Evolutionary conservation across 2,329 filamentous ascomycete species (phyloP), one percentile per base, ranked within the genome.

Genomic region (Fragosphaeria purpurea): DNA sequence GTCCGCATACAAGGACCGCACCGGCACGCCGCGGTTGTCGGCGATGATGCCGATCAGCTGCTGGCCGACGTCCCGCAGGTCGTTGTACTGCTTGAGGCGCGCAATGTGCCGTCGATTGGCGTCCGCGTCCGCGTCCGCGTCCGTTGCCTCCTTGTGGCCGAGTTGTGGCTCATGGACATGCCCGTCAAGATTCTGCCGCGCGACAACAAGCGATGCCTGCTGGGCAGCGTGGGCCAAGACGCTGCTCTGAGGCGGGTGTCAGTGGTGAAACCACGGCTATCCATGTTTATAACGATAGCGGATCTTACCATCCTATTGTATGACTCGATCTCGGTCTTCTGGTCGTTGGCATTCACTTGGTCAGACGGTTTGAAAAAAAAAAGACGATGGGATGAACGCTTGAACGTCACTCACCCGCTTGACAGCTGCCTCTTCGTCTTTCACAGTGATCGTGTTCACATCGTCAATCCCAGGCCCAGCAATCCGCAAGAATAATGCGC

Each of bases 1-100:
- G 5, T 55, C 55, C 10, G 56, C 53, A 43, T 68, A 68, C 7
- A 68, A 46, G 4, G 58, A 58, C 7, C 61, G 54, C 6, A 68
- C 55, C 1, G 62, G 59, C 1, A 66, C 59, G 5, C 62, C 61
- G 1, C 59, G 56, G 31, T 66, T 64, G 38, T 69, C 67, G 1
- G 67, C 67, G 6, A 69, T 57, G 10, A 68, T 54, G 4, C 67
- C 65, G 41, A 69, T 68, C 30, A 69, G 56, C 52, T 68, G 63
- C 56, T 68, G 66, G 4, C 61, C 63, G 7, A 65, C 59, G 33
- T 69, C 67, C 41, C 67, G 68, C 41, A 65, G 57, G 33, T 68
- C 62, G 57, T 69, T 69, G 59, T 69, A 69, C 40, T 64, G 57
- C 35, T 61, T 59, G 12, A 69, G 56, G 1, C 59, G 56, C 31